A percentile compares a stretch with the other conserved stretches of the same genome.
Evolutionary conservation across 2,329 filamentous ascomycete species (phyloP).

Genomic region (Nakataea oryzae): DNA sequence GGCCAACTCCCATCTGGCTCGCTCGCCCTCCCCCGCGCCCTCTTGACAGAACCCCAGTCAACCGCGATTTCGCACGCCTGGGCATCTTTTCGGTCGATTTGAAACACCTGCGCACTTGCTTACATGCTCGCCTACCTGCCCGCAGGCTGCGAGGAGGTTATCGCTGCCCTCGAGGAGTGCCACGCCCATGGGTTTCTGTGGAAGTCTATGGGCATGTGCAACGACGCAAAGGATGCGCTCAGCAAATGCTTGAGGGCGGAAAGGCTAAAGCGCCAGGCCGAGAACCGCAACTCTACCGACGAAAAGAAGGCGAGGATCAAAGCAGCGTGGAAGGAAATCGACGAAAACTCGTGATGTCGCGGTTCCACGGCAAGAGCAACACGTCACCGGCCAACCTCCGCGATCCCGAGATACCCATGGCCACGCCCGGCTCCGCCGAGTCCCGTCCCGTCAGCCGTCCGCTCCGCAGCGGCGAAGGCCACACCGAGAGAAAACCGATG

Average conservation of each 20-base stretch:
- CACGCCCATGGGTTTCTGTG: conserved; percentile 86
- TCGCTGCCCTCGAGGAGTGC: conserved; percentile 89
- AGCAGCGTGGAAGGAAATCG: conserved; percentile 69
- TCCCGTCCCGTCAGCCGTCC: too few species aligned
- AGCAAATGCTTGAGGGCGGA: conserved; percentile 77
- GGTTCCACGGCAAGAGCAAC: background rate
- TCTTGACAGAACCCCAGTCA: background rate
- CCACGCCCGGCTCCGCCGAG: background rate
- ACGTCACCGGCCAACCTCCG: background rate
- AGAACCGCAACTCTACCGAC: conserved; percentile 63
- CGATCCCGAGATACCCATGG: background rate
- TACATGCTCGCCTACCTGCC: background rate
- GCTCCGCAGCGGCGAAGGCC: background rate
- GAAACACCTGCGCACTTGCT: background rate
- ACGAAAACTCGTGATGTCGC: conserved; percentile 47
- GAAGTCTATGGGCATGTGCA: conserved; percentile 88
- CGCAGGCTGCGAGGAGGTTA: conserved; percentile 86
- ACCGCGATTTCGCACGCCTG: background rate
- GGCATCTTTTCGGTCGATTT: background rate
- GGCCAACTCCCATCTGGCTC: conserved; percentile 4
- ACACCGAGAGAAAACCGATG: background rate
- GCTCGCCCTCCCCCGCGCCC: background rate
- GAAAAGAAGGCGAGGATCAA: conserved; percentile 64
- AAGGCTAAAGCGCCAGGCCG: conserved; percentile 64
- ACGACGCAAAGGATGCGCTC: conserved; percentile 71